Evolutionary conservation across 23 red algal species (phyloP).

Genomic region (Gracilariopsis chorda): DNA sequence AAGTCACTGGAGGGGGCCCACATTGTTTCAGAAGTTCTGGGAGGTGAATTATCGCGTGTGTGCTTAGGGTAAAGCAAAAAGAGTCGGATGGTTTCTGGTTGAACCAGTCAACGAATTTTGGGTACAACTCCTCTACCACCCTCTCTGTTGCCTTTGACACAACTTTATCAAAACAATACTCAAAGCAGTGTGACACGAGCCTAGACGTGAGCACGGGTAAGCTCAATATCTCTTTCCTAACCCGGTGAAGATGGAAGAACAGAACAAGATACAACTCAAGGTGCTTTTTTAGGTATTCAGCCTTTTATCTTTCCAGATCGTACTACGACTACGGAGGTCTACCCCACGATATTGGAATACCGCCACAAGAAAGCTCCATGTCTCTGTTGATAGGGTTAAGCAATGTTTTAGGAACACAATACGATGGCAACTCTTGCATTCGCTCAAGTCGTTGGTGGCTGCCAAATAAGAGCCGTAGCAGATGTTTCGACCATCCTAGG

Average conservation of each 20-base stretch:
- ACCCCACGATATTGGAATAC: too few species aligned
- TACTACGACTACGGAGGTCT: too few species aligned
- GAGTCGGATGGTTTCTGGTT: background rate
- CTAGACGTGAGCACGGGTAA: background rate
- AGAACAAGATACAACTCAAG: background rate
- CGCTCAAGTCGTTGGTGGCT: too few species aligned
- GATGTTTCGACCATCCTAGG: too few species aligned
- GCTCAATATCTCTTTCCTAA: background rate
- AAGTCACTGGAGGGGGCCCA: background rate
- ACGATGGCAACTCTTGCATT: too few species aligned
- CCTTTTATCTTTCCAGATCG: background rate
- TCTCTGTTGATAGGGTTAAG: too few species aligned
- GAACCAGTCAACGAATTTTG: background rate
- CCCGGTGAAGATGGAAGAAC: background rate
- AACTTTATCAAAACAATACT: background rate
- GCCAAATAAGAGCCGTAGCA: background rate
- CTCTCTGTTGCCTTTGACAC: background rate
- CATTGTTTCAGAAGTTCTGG: background rate
- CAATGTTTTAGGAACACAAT: too few species aligned
- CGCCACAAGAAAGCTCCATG: too few species aligned
- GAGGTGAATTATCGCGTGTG: background rate
- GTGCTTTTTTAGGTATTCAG: background rate
- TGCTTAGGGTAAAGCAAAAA: constrained; percentile 8
- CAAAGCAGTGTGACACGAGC: background rate
- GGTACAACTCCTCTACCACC: background rate